Conservation (phyloP, 2,329 filamentous ascomycete species). For the Thielaviopsis musarum region DNA sequence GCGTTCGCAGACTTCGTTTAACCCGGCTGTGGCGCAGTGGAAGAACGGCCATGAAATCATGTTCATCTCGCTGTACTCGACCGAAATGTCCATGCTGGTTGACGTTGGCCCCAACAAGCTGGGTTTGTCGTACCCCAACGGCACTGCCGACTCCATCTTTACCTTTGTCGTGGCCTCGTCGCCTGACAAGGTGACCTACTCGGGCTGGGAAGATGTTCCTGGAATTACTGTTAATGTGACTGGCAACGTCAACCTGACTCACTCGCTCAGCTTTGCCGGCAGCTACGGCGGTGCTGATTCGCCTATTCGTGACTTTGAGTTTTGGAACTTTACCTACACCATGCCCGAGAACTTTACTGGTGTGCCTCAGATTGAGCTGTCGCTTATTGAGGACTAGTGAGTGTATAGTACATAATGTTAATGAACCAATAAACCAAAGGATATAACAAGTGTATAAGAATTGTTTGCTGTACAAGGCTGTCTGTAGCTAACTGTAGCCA, state of each 20-base stretch:
- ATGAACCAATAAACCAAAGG: too few species aligned
- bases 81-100: slow-evolving; percentile 24
- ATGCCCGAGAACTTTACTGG: slow-evolving; percentile 21
- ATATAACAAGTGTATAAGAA: too few species aligned
- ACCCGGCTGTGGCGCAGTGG: slow-evolving; percentile 45
- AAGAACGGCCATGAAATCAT: slow-evolving; percentile 22
- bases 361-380: slow-evolving; percentile 6
- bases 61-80: slow-evolving; percentile 21
- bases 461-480: too few species aligned
- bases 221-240: slow-evolving; percentile 28
- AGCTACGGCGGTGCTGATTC: slow-evolving; percentile 19
- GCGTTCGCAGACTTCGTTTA: slow-evolving; percentile 34
- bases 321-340: slow-evolving; percentile 28
- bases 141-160: slow-evolving; percentile 31
- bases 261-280: slow-evolving; percentile 27
- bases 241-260: slow-evolving; percentile 26
- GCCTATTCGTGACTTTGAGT: slow-evolving; percentile 25
- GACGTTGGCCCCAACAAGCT: slow-evolving; percentile 26
- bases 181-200: slow-evolving; percentile 25
- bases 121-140: slow-evolving; percentile 35
- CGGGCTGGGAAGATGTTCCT: slow-evolving; percentile 29
- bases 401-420: too few species aligned
- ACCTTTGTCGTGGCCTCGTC: slow-evolving; percentile 33
- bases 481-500: too few species aligned
- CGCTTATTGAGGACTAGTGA: not conserved